A percentile compares a stretch with the other conserved stretches of the same genome.
These are phyloP conservation scores for Botrytis deweyae DNA, from an alignment of 2,329 filamentous ascomycete genomes.

Conservation along the genomic window DNA sequence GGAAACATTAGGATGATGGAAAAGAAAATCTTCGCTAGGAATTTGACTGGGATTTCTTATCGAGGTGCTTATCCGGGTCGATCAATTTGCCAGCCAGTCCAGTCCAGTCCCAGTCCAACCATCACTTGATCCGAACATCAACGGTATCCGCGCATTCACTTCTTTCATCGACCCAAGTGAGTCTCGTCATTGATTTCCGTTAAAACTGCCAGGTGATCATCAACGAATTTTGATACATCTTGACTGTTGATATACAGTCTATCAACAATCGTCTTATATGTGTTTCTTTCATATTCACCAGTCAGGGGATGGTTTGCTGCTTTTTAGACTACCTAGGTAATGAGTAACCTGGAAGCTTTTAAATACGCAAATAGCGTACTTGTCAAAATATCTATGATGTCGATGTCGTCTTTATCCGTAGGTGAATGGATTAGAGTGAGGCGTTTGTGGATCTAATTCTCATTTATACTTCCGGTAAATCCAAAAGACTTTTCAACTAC, in stretches of 20 bases:
- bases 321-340: background rate
- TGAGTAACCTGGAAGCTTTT: background rate
- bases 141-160: background rate
- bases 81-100: background rate
- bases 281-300: background rate
- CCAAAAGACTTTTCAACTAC: background rate
- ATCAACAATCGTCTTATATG: background rate
- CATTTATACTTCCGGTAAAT: background rate
- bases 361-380: background rate
- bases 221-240: background rate
- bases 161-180: background rate
- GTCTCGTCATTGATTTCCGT: background rate
- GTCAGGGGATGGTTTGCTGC: background rate
- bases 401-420: background rate
- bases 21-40: constrained; percentile 19
- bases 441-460: background rate
- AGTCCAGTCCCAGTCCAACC: background rate
- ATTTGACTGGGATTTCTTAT: constrained; percentile 15
- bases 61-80: constrained; percentile 6
- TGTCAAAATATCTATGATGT: background rate
- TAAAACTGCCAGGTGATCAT: background rate
- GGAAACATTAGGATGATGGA: constrained; percentile 12
- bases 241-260: background rate
- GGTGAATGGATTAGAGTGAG: background rate
- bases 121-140: background rate